These are phyloP conservation scores for Artemisia tridentata DNA, from an alignment of 129 eudicot species.

Conservation along the genomic window DNA sequence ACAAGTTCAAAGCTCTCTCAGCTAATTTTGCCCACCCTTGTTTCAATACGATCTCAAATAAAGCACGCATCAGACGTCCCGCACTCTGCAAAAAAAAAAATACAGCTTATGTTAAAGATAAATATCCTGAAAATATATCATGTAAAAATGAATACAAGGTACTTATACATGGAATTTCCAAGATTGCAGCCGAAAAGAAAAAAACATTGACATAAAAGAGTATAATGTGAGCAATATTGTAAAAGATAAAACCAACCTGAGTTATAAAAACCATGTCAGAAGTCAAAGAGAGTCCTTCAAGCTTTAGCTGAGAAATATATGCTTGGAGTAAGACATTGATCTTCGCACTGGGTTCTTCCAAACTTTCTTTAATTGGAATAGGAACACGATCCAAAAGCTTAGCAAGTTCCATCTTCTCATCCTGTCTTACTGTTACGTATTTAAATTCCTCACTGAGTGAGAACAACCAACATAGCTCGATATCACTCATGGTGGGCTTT, in stretches of 20 bases:
- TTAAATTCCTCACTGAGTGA: slow-evolving; percentile 96
- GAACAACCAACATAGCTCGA: slow-evolving; percentile 86
- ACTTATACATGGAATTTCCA: no score
- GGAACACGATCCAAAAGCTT: slow-evolving; percentile 92
- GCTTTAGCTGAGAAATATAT: slow-evolving; percentile 82
- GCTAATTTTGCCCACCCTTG: slow-evolving; percentile 98
- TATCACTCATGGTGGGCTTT: slow-evolving; percentile 95
- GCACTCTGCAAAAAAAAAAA: slow-evolving; percentile 68
- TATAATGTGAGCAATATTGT: neutral
- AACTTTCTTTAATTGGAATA: slow-evolving; percentile 80
- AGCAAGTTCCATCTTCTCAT: slow-evolving; percentile 91
- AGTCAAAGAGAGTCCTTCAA: slow-evolving; percentile 81
- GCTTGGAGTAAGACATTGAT: slow-evolving; percentile 88
- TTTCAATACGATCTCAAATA: slow-evolving; percentile 87
- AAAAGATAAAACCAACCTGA: slow-evolving; percentile 48
- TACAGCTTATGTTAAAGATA: slow-evolving; percentile 1
- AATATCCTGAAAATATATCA: neutral
- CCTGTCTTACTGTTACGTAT: slow-evolving; percentile 88
- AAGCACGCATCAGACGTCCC: slow-evolving; percentile 91
- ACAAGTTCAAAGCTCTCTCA: slow-evolving; percentile 79
- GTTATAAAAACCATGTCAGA: slow-evolving; percentile 95
- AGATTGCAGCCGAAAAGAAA: no score
- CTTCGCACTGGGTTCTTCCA: slow-evolving; percentile 96
- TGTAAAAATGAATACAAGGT: no score
- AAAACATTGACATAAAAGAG: neutral